Evolutionary conservation across 176 grass and related monocot species (phyloP).

Genomic region (Carex myosuroides): DNA sequence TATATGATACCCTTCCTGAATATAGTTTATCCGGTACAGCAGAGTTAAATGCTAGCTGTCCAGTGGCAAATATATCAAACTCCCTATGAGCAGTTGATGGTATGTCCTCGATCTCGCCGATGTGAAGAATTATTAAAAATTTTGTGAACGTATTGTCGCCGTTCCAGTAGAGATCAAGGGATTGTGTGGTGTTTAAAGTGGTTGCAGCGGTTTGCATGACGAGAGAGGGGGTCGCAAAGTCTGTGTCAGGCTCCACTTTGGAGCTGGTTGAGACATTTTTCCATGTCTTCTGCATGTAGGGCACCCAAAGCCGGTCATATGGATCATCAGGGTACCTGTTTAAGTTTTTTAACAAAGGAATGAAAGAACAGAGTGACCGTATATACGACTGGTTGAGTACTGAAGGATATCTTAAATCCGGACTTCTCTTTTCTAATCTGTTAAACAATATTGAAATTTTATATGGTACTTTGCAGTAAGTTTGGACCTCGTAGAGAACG

Average conservation of each 20-base stretch:
- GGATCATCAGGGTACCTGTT: neutral
- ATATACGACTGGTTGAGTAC: neutral
- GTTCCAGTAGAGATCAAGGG: neutral
- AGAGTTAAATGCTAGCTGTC: neutral
- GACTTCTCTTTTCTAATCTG: neutral
- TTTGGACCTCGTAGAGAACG: neutral
- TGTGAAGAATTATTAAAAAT: neutral
- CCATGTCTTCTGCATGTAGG: neutral
- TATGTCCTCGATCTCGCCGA: neutral
- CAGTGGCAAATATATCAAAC: neutral
- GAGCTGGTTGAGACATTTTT: neutral
- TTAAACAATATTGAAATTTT: neutral
- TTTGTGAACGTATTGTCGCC: too few species aligned
- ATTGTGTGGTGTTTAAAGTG: neutral
- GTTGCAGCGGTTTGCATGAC: neutral
- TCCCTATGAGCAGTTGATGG: neutral
- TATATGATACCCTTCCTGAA: neutral
- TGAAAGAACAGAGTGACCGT: too few species aligned
- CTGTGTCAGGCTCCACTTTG: neutral
- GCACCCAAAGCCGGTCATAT: neutral
- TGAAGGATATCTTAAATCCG: neutral
- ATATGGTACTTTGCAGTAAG: too few species aligned
- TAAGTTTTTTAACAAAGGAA: neutral
- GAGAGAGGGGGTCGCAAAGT: neutral
- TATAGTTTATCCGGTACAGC: neutral